Percentiles rank a stretch among this genome's conserved stretches.
phyloP scores from a whole-genome alignment of 257 asterid species.

The Eustoma russellianum region DNA sequence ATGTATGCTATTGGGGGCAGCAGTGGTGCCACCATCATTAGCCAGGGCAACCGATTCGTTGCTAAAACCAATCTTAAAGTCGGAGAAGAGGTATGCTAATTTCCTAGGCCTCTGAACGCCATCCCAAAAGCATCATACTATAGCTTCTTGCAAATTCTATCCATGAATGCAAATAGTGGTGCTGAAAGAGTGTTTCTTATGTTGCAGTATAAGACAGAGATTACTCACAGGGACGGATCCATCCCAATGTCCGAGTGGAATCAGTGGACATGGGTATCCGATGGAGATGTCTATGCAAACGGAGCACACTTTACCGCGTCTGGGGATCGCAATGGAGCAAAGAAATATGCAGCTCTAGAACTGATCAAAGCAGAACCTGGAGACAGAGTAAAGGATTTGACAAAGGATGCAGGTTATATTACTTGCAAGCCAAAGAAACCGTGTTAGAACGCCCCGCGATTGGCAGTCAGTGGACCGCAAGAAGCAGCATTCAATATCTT shows the following conservation, averaged over 20 bases:
- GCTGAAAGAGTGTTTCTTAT: no score
- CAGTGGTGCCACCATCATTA: constrained; percentile 13
- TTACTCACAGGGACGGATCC: constrained; percentile 15
- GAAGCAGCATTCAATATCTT: constrained; percentile 16
- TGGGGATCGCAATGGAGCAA: constrained; percentile 15
- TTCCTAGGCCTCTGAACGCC: background rate
- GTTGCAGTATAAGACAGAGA: background rate
- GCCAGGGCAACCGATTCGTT: constrained; percentile 22
- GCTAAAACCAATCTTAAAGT: no score
- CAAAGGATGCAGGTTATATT: constrained; percentile 12
- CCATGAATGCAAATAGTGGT: no score
- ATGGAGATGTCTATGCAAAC: constrained; percentile 17
- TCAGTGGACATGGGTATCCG: constrained; percentile 23
- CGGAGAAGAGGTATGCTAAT: constrained; percentile 5
- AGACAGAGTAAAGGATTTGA: background rate
- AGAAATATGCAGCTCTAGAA: constrained; percentile 7
- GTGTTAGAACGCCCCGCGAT: constrained; percentile 21
- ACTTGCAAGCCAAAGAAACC: background rate
- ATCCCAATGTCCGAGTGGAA: constrained; percentile 3
- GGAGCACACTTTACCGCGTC: constrained; percentile 17
- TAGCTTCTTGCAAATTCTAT: no score
- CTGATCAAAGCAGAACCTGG: constrained; percentile 12
- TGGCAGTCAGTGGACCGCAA: constrained; percentile 10
- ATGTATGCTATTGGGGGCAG: constrained; percentile 27
- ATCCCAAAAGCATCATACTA: no score